These are phyloP conservation scores for Penicillium pulvis DNA, from an alignment of 495 filamentous ascomycete species.

Conservation along the genomic window DNA sequence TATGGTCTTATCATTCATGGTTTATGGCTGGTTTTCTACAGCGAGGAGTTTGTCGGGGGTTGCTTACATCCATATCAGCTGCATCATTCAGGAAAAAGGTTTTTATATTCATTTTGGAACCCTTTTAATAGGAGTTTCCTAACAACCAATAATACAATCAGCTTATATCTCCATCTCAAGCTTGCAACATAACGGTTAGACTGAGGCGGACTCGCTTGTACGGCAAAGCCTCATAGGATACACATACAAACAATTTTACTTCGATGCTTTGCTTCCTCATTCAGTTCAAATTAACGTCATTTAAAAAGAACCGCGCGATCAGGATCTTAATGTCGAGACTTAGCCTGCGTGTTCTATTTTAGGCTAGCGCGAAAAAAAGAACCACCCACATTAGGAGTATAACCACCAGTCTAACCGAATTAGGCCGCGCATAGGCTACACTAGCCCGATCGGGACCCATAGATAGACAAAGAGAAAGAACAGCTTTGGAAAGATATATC, in stretches of 20 bases:
- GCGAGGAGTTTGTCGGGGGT: not conserved
- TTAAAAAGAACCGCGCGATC: too few relatives aligned
- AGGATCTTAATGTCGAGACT: too few relatives aligned
- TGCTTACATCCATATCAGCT: not conserved
- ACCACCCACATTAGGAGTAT: not conserved
- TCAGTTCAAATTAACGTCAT: not conserved
- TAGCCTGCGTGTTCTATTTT: not conserved
- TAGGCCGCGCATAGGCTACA: slow-evolving; percentile 6
- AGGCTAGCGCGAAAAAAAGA: not conserved
- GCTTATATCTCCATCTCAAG: too few relatives aligned
- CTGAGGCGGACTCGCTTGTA: too few relatives aligned
- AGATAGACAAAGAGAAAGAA: not conserved
- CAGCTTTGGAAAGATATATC: not conserved
- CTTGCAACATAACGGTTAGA: too few relatives aligned
- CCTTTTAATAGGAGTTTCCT: too few relatives aligned
- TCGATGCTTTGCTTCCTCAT: too few relatives aligned
- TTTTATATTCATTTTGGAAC: too few relatives aligned
- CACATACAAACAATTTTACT: too few relatives aligned
- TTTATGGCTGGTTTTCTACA: not conserved
- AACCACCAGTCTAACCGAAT: not conserved
- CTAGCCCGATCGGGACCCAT: slow-evolving; percentile 1
- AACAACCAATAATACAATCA: too few relatives aligned
- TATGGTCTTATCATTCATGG: not conserved
- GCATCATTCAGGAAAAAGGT: not conserved
- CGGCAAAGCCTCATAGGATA: too few relatives aligned